Evolutionary conservation across 2,329 filamentous ascomycete genomes (phyloP), one percentile per base, ranked within the genome.

Genomic region (Calonectria hawksworthii): DNA sequence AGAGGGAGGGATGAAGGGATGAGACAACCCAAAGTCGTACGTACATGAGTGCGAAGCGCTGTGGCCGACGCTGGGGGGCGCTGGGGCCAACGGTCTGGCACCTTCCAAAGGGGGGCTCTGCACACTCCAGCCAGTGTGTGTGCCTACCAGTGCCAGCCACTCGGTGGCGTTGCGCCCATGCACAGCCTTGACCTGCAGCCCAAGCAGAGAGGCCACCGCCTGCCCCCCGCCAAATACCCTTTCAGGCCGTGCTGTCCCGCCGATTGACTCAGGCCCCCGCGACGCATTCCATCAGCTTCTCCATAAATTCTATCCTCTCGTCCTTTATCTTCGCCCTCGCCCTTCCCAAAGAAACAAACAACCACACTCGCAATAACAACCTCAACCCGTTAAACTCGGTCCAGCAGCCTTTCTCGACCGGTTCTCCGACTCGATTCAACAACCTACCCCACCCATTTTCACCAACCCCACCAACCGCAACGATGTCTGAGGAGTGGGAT

Each of bases 401-500:
- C 18, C 59, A 34, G 38, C 28, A 36, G 54, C 38, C 44, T 26
- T 52, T 21, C 71, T 59, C 66, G 23, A 21, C 21, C 32, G 13
- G 44, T 51, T 11, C 23, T 63, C 23, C 10, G 21, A 26, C 54
- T 59, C n/a, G 18, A 63, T 30, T 18, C 30, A 68, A 72, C 68
- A 67, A 66, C 67, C 68, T 44, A 41, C 51, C 26, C 34, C 59
- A 34, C 61, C 44, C 44, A 10, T 65, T 56, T 47, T 61, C 44
- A 68, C 41, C 32, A 59, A 56, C 69, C 52, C 65, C 51, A 74
- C 93, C 34, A 71, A 76, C 32, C 70, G 67, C 68, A 68, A 81
- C 83, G 68, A 92, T 94, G 91, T 86, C 87, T 81, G 86, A 85
- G 68, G 95, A 98, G 83, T 99, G 96, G 96, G 94, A 98, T 82